phyloP scores from a whole-genome alignment of 2,329 filamentous ascomycete species.

The Sphaerulina populicola region DNA sequence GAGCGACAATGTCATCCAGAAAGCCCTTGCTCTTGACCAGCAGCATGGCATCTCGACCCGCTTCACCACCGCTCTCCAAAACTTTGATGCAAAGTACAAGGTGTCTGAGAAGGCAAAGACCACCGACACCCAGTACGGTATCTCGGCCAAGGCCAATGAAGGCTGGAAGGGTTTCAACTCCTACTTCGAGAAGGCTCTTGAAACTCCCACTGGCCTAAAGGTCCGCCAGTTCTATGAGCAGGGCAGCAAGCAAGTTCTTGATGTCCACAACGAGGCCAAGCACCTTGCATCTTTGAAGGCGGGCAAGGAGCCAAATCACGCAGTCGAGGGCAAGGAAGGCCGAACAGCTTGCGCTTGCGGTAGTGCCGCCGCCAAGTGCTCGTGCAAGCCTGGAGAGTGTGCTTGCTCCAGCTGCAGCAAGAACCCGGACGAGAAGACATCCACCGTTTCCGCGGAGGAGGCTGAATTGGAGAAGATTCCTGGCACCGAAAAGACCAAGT shows the following conservation, averaged over 20 bases:
- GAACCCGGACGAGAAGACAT: conserved; percentile 33
- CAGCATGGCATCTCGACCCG: conserved; percentile 76
- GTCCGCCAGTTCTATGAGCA: conserved; percentile 80
- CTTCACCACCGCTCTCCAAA: conserved; percentile 67
- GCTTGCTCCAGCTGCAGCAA: conserved; percentile 42
- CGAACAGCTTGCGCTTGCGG: conserved; percentile 43
- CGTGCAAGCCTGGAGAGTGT: conserved; percentile 40
- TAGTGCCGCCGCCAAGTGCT: conserved; percentile 37
- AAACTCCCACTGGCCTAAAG: conserved; percentile 79
- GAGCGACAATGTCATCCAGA: conserved; percentile 66
- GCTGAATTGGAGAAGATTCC: conserved; percentile 44
- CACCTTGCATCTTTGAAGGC: conserved; percentile 84
- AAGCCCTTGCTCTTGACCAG: conserved; percentile 77
- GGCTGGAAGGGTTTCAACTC: conserved; percentile 62
- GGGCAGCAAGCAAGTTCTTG: conserved; percentile 78
- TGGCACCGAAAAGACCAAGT: conserved; percentile 42
- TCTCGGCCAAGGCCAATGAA: conserved; percentile 62
- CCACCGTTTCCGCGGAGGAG: conserved; percentile 25
- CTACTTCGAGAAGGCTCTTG: conserved; percentile 91
- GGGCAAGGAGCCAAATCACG: conserved; percentile 39
- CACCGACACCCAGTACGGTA: conserved; percentile 75
- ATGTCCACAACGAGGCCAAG: conserved; percentile 85
- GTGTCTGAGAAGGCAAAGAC: conserved; percentile 78
- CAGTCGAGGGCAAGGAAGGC: conserved; percentile 33
- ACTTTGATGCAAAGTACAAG: conserved; percentile 78